Evolutionary conservation across 495 filamentous ascomycete genomes (phyloP), one percentile per base, ranked within the genome.

Genomic region (Acidiella bohemica): DNA sequence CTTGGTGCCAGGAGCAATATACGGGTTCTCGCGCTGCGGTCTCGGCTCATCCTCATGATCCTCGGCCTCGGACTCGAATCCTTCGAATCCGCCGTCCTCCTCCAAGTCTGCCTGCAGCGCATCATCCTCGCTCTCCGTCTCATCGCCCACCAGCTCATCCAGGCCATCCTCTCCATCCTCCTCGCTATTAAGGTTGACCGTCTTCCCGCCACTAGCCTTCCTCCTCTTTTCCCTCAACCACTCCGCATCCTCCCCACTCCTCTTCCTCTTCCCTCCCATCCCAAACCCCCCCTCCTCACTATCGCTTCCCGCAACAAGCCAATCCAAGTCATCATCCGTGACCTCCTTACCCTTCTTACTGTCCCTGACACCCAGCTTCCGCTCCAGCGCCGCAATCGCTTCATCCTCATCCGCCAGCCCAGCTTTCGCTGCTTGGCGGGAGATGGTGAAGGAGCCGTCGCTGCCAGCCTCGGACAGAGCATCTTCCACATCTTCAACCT

Each of bases 331-430:
- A 55, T 93, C 87, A 6, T 95, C 84, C n/a, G 71, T 66, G 42
- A 82, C 85, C 0, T 75, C 68, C 51, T 84, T 80, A 0, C 83
- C 75, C 30, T 70, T 76, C 44, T 80, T 88, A 37, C 79, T 81
- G 14, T 73, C 73, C 57, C 81, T 94, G 10, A 95, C 62, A 1
- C 87, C 87, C 26, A 97, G 67, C 53, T 82, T 92, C 63, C 77
- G 84, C 61, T 97, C 92, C 41, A 95, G 59, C 7, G 76, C 81
- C 12, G 80, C 77, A 53, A 97, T 95, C 46, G 94, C 83, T 2
- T 73, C 76, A 50, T 95, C 84, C 41, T 96, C 90, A 36, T 76
- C 62, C 0, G 62, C 65, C 16, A 96, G 61, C 45, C 72, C 78
- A 5, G 76, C 69, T 55, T 72, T 75, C 1, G 80, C 65, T 0